Evolutionary conservation across 768 basidiomycete species (phyloP).

Genomic region (Trametes elegans): DNA sequence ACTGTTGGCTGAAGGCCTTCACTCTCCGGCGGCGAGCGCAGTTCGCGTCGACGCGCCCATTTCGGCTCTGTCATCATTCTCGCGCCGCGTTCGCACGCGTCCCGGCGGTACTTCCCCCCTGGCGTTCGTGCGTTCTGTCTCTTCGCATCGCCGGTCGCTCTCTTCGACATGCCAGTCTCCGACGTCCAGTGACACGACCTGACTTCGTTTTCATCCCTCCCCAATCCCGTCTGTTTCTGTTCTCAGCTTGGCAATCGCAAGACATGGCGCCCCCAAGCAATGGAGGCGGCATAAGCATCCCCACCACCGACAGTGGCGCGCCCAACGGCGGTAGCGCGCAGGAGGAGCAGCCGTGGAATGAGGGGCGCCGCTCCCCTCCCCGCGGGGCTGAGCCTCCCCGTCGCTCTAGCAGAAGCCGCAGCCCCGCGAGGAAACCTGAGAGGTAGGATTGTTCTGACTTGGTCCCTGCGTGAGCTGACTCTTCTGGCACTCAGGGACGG

Average conservation of each 20-base stretch:
- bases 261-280: slow-evolving; percentile 65
- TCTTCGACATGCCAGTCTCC: slow-evolving; percentile 25
- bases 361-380: slow-evolving; percentile 45
- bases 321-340: slow-evolving; percentile 51
- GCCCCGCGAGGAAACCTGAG: slow-evolving; percentile 58
- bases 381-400: slow-evolving; percentile 52
- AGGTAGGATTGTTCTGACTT: slow-evolving; percentile 37
- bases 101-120: slow-evolving; percentile 11
- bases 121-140: slow-evolving; percentile 17
- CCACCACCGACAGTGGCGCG: slow-evolving; percentile 45
- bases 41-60: slow-evolving; percentile 15
- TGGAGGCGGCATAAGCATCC: slow-evolving; percentile 64
- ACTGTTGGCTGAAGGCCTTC: slow-evolving; percentile 32
- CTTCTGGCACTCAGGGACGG: slow-evolving; percentile 23
- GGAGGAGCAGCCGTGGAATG: slow-evolving; percentile 59
- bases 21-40: slow-evolving; percentile 3
- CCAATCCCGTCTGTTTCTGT: slow-evolving; percentile 36
- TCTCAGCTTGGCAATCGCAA: slow-evolving; percentile 81
- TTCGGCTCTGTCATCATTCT: slow-evolving; percentile 8
- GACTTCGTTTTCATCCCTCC: slow-evolving; percentile 35
- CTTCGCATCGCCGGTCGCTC: slow-evolving; percentile 24
- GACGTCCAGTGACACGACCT: slow-evolving; percentile 39
- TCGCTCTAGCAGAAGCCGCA: slow-evolving; percentile 77
- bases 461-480: not conserved
- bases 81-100: slow-evolving; percentile 11